Evolutionary conservation across 352 stramenopile species (phyloP), one percentile per base, ranked within the genome.

Genomic region (Phytophthora kernoviae): DNA sequence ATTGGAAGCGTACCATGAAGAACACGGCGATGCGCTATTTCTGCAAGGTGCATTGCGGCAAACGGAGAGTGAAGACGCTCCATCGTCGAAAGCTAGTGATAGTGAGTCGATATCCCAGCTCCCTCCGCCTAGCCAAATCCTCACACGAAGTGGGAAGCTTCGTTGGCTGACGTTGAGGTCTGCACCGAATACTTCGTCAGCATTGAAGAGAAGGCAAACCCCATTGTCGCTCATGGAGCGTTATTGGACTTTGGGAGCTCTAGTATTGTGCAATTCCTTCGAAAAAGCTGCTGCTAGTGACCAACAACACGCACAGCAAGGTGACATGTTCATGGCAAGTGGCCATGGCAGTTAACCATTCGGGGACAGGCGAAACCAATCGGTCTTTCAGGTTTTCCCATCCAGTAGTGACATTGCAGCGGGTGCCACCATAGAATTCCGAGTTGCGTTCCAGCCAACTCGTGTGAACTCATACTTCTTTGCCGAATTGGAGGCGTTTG

Each of bases 401-500:
- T 49, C 76, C 12, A 77, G 57, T 43, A 72, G 68, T 26, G 92
- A 98, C 62, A 96, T 98, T 47, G 70, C 68, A 1, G 75, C 90
- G 10, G 90, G 89, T 10, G 72, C 57, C 18, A 89, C 73, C 6
- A 68, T 63, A 32, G 84, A 94, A 46, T 98, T 98, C 53, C 68
- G 73, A 20, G 74, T 98, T 12, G 70, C 66, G 2, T 98, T 98
- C 55, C 70, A 85, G 24, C 94, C 94, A 1, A 61, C 65, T 0
- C 60, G 75, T 8, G 56, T 68, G 30, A 96, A 98, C 64, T 61
- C 77, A 14, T 98, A 98, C 70, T 98, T 93, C 66, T 92, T 95
- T 45, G 76, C 77, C 14, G 91, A 97, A 64, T 70, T 98, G 7
- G 93, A 97, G 56, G 88, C 76, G 18, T 94, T 82, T 50, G 87